A percentile compares a stretch with the other conserved stretches of the same genome.
Conservation (phyloP, 176 grass and related monocot species). For the Neostapfia colusana region DNA sequence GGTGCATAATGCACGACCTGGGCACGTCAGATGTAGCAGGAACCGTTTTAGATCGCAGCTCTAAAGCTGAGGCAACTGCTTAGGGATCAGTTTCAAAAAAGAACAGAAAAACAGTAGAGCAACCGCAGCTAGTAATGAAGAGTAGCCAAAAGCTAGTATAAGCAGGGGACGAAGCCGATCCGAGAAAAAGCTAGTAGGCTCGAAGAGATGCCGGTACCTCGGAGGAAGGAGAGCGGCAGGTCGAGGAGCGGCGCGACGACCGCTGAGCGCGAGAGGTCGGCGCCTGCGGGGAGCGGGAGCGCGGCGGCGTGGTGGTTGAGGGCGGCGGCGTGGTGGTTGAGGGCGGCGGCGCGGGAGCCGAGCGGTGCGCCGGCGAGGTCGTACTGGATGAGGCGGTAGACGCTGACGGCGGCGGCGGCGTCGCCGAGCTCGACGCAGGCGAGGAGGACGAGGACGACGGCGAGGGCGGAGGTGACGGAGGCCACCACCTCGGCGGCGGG, state of each 20-base stretch:
- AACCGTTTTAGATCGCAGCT: not conserved
- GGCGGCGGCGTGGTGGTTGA: constrained; percentile 65
- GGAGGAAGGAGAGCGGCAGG: constrained; percentile 77
- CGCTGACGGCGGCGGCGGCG: constrained; percentile 81
- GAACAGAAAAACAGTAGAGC: not conserved
- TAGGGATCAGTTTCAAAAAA: no score
- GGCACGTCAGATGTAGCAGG: not conserved
- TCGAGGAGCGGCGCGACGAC: constrained; percentile 77
- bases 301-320: constrained; percentile 76
- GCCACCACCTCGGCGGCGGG: constrained; percentile 49
- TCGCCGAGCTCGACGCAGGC: constrained; percentile 86
- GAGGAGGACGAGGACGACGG: constrained; percentile 68
- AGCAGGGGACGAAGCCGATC: no score
- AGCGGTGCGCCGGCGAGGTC: constrained; percentile 73
- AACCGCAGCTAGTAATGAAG: not conserved
- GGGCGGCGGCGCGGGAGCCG: constrained; percentile 61
- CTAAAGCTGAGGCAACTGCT: not conserved
- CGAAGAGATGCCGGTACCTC: constrained; percentile 33
- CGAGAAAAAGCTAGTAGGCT: no score
- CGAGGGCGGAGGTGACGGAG: constrained; percentile 60
- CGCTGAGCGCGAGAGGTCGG: constrained; percentile 86
- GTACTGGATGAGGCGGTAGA: constrained; percentile 97
- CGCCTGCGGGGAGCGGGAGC: constrained; percentile 52
- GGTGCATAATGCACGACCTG: not conserved
- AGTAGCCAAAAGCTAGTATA: no score